These are phyloP conservation scores for Urochloa ruziziensis DNA, from an alignment of 176 grass and related monocot species.

Conservation along the genomic window DNA sequence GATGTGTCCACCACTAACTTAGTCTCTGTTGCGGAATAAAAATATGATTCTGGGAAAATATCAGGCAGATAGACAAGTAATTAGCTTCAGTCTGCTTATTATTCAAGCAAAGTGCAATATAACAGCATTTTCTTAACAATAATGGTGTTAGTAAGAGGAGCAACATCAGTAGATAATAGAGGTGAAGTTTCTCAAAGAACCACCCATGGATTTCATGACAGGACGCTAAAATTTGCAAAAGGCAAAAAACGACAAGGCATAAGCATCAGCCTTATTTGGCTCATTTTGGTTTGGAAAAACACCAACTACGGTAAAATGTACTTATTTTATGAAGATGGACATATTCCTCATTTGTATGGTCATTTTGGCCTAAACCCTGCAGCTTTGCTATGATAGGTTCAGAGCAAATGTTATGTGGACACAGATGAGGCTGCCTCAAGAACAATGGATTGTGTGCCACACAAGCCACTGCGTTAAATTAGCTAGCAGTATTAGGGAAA, in stretches of 20 bases:
- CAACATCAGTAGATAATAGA: not conserved
- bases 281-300: not conserved
- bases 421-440: not conserved
- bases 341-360: not conserved
- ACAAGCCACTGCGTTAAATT: not conserved
- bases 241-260: not conserved
- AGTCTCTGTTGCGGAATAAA: conserved; percentile 77
- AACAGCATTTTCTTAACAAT: not conserved
- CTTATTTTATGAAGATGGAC: not conserved
- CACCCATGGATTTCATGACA: not conserved
- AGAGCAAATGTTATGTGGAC: not conserved
- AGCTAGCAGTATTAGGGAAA: not conserved
- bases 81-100: not conserved
- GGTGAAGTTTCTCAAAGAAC: not conserved
- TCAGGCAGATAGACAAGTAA: conserved; percentile 10
- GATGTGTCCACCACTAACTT: conserved; percentile 95
- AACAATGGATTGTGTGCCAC: not conserved
- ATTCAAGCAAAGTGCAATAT: not conserved
- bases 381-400: not conserved
- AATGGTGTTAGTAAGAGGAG: not conserved
- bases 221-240: conserved; percentile 1
- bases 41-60: conserved; percentile 65
- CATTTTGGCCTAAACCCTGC: not conserved
- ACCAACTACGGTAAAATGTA: not conserved
- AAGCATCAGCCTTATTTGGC: not conserved